Evolutionary conservation across 805 yeast species (phyloP).

Genomic region (Clavispora phyllophila): DNA sequence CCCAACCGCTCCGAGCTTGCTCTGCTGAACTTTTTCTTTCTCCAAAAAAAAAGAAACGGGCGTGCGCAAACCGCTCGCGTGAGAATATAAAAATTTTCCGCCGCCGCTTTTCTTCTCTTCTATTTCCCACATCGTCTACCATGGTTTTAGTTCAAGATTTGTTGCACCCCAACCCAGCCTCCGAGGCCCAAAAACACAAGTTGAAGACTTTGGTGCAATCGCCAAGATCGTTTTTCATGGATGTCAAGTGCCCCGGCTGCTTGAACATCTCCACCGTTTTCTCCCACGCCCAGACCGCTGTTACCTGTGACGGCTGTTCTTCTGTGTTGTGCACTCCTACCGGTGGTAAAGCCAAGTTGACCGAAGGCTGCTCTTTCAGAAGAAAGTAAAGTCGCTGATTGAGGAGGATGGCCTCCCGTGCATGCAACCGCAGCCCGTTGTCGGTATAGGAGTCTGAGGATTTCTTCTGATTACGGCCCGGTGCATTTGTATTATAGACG

Average conservation of each 20-base stretch:
- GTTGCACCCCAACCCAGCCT: constrained; percentile 93
- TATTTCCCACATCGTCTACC: constrained; percentile 6
- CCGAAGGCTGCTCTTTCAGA: constrained; percentile 99
- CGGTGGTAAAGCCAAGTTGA: constrained; percentile 99
- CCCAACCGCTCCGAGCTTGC: too few relatives aligned
- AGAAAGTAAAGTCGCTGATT: constrained; percentile 62
- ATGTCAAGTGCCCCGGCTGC: constrained; percentile 99
- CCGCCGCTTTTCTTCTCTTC: constrained; percentile 3
- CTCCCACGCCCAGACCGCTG: constrained; percentile 99
- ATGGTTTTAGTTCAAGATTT: constrained; percentile 98
- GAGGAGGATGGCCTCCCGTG: constrained; percentile 1
- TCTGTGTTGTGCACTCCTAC: constrained; percentile 98
- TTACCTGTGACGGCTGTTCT: constrained; percentile 97
- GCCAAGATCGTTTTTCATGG: constrained; percentile 99
- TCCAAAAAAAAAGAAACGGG: constrained; percentile 1
- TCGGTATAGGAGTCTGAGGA: background rate
- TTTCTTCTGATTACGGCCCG: background rate
- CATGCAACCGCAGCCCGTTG: constrained; percentile 1
- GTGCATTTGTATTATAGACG: constrained; percentile 16
- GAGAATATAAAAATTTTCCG: constrained; percentile 4
- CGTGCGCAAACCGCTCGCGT: constrained; percentile 8
- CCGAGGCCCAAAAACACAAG: constrained; percentile 97
- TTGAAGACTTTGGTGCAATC: constrained; percentile 94
- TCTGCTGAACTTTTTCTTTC: too few relatives aligned
- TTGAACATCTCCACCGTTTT: constrained; percentile 97